phyloP scores from a whole-genome alignment of 2,329 filamentous ascomycete species.

The Drechslerella coelobrocha region DNA sequence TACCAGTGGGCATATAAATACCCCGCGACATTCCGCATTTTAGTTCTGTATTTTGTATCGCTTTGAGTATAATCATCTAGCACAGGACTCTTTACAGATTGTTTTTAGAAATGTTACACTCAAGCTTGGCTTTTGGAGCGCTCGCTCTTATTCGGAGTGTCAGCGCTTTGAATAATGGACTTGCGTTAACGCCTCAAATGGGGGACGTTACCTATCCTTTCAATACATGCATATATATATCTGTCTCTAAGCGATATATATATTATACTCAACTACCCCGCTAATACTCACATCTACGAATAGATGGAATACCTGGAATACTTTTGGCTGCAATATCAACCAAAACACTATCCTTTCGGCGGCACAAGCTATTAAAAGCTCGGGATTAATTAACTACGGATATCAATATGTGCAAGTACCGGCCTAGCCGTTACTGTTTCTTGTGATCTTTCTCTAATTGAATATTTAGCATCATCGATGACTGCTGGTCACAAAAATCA shows the following conservation, averaged over 20 bases:
- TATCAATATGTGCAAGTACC: constrained; percentile 66
- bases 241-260: constrained; percentile 52
- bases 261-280: too few species aligned
- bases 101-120: too few species aligned
- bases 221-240: too few species aligned
- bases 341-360: constrained; percentile 62
- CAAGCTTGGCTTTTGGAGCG: neutral
- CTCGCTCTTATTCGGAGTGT: constrained; percentile 21
- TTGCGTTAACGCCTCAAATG: constrained; percentile 43
- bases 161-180: constrained; percentile 19
- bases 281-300: too few species aligned
- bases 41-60: too few species aligned
- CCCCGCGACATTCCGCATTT: too few species aligned
- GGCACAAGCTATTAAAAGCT: constrained; percentile 61
- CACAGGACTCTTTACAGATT: too few species aligned
- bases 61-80: too few species aligned
- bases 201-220: constrained; percentile 50
- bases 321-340: constrained; percentile 63
- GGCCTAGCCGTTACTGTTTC: constrained; percentile 11
- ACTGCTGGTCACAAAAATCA: constrained; percentile 53
- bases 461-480: constrained; percentile 51
- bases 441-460: constrained; percentile 20
- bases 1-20: too few species aligned
- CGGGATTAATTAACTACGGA: constrained; percentile 64
- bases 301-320: constrained; percentile 63